Evolutionary conservation across 2,329 filamentous ascomycete genomes (phyloP).

Genomic region (Phialophora tarda): DNA sequence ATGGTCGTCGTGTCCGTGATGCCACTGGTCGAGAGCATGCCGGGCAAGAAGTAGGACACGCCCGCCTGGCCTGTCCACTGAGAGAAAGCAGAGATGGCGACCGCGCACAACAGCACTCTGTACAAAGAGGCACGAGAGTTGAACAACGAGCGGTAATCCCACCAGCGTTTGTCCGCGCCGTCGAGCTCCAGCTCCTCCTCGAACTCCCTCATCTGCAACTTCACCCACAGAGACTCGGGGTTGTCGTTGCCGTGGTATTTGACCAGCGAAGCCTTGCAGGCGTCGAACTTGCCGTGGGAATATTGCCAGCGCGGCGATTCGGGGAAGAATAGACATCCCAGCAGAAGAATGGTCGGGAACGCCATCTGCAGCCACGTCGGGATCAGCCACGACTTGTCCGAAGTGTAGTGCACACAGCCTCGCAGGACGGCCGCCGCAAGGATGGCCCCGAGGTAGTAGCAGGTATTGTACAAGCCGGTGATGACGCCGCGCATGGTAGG

Average conservation of each 20-base stretch:
- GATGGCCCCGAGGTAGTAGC: slow-evolving; percentile 23
- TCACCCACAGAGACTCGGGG: slow-evolving; percentile 39
- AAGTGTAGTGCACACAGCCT: slow-evolving; percentile 8
- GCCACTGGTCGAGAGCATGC: slow-evolving; percentile 47
- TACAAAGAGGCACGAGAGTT: not conserved
- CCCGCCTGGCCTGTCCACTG: slow-evolving; percentile 7
- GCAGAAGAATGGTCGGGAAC: slow-evolving; percentile 13
- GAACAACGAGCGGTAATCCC: slow-evolving; percentile 11
- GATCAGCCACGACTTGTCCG: slow-evolving; percentile 3
- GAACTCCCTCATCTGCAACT: slow-evolving; percentile 43
- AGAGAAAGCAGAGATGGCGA: not conserved
- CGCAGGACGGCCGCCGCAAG: slow-evolving; percentile 1
- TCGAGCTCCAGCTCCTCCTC: not conserved
- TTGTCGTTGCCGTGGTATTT: slow-evolving; percentile 63
- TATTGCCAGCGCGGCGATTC: slow-evolving; percentile 50
- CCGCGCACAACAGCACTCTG: not conserved
- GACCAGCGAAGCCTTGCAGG: slow-evolving; percentile 60
- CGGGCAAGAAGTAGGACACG: slow-evolving; percentile 46
- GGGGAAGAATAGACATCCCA: slow-evolving; percentile 44
- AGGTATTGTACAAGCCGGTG: slow-evolving; percentile 48
- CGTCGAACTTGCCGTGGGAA: slow-evolving; percentile 60
- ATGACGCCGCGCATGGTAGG: slow-evolving; percentile 34
- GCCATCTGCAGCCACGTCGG: slow-evolving; percentile 52
- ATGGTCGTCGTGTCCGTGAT: slow-evolving; percentile 45
- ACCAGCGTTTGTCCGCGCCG: slow-evolving; percentile 12